Base-by-base conservation (phyloP, 2,329 filamentous ascomycete species). In the Ophiostoma quercus region DNA sequence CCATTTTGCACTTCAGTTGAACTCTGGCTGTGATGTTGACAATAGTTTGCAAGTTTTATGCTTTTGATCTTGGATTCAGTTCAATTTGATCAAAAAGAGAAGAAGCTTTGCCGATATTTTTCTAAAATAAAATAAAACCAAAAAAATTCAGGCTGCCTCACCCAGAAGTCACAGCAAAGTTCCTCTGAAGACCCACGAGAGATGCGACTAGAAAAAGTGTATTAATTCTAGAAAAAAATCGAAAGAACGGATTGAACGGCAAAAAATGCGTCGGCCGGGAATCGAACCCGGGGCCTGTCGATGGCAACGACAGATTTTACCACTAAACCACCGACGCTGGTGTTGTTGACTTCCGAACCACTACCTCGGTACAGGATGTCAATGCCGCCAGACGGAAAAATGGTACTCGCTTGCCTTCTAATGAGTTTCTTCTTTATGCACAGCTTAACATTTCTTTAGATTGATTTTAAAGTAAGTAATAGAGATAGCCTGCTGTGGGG, bases 231-330 rank as follows among this genome's bases (percentile, higher is more conserved):
- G 5, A n/a, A 8, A 47, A 47, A 19, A 19, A 47, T 19, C 2
- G 2, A 47, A 4, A 19, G 43, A 47, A 29, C 16, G 12, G 19
- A 47, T 43, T 12, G 2, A 7, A 47, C 43, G 43, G 43, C 43
- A 47, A 47, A 47, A 47, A 47, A n/a, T 47, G 16, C 43, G 43
- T 47, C 43, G 43, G 43, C 43, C 43, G 43, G 43, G 43, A 47
- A 47, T 47, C 43, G 43, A 47, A 47, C 43, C 43, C 43, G 43
- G 43, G 43, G 43, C 43, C 43, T 47, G 43, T 47, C 43, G 43
- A 47, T 47, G 43, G 43, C 43, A 47, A 47, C 43, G 43, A 47
- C 43, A 47, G 43, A 47, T 47, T 47, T 47, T 47, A 47, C 43
- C 43, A 34, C 25, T 43, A 43, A 43, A 43, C 41, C 41, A 43